A percentile compares a stretch with the other conserved stretches of the same genome.
Conservation (phyloP, 2,329 filamentous ascomycete species). For the Diaporthe velutina region DNA sequence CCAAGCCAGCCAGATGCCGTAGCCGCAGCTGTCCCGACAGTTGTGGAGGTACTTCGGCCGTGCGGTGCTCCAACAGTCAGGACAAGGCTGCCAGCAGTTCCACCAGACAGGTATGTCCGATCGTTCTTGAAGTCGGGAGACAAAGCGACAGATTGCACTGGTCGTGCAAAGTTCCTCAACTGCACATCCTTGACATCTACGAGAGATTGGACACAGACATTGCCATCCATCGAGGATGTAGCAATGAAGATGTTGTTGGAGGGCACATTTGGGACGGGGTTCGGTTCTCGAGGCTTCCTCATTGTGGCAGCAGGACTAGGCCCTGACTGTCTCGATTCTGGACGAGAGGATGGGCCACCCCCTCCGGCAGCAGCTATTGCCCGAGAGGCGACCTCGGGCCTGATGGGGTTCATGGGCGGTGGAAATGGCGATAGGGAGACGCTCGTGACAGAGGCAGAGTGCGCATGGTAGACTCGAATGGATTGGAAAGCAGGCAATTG, state of each 20-base stretch:
- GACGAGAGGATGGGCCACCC: conserved; percentile 47
- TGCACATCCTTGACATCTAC: conserved; percentile 91
- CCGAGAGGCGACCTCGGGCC: conserved; percentile 55
- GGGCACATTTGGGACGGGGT: conserved; percentile 77
- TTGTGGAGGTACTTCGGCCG: conserved; percentile 89
- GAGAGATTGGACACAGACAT: conserved; percentile 91
- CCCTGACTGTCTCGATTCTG: conserved; percentile 55
- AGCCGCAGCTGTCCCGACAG: conserved; percentile 83
- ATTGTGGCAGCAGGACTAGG: conserved; percentile 59
- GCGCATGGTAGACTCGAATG: conserved; percentile 89
- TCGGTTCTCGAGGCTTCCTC: conserved; percentile 63
- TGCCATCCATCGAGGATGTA: conserved; percentile 94
- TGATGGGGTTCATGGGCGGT: conserved; percentile 61
- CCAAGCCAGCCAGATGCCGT: conserved; percentile 92
- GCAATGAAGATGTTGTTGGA: conserved; percentile 95
- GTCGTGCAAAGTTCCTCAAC: conserved; percentile 91
- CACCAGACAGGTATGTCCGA: conserved; percentile 89
- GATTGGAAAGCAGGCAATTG: conserved; percentile 85
- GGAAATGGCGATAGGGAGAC: conserved; percentile 92
- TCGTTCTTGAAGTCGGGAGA: conserved; percentile 96
- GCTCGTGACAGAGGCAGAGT: conserved; percentile 89
- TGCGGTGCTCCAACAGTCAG: conserved; percentile 84
- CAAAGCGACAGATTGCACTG: conserved; percentile 91
- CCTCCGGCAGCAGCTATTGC: conserved; percentile 52
- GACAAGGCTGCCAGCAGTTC: conserved; percentile 87